A percentile compares a stretch with the other conserved stretches of the same genome.
These are phyloP conservation scores for Neostapfia colusana DNA, from an alignment of 176 grass and related monocot species.

Conservation along the genomic window DNA sequence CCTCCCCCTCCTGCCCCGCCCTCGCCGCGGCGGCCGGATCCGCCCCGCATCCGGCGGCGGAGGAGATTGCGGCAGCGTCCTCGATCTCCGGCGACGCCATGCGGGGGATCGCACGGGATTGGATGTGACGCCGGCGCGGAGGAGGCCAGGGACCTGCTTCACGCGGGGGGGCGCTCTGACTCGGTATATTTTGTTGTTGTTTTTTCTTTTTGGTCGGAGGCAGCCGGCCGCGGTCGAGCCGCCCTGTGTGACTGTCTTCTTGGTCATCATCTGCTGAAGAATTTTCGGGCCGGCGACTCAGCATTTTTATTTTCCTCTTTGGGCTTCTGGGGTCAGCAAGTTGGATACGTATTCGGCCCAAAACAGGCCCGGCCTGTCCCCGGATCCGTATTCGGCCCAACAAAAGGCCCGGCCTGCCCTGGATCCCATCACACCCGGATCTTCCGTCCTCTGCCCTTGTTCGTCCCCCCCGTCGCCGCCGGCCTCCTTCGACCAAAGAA, in stretches of 20 bases:
- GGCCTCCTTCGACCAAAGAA: not conserved
- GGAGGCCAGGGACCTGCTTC: conserved; percentile 13
- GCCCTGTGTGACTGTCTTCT: not conserved
- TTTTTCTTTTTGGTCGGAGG: not conserved
- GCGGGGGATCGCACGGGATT: conserved; percentile 11
- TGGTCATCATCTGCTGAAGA: not conserved
- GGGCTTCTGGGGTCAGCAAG: not conserved
- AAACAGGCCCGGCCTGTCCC: too few relatives aligned
- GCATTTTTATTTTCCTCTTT: not conserved
- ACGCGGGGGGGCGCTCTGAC: conserved; percentile 27
- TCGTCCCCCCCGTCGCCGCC: conserved; percentile 10
- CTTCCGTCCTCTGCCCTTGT: not conserved
- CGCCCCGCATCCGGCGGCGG: not conserved
- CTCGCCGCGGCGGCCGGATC: conserved; percentile 21
- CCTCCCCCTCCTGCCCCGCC: conserved; percentile 27
- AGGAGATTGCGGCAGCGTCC: conserved; percentile 35
- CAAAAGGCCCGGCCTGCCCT: not conserved
- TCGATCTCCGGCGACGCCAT: conserved; percentile 85
- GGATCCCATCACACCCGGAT: not conserved
- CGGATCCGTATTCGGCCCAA: not conserved
- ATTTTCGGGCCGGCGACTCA: not conserved
- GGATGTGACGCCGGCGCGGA: not conserved
- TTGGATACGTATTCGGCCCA: not conserved
- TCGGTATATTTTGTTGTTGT: not conserved
- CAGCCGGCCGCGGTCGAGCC: not conserved